Evolutionary conservation across 1,139 yeast genomes (phyloP), one percentile per base, ranked within the genome.

Genomic region (Sugiyamaella neomexicana): DNA sequence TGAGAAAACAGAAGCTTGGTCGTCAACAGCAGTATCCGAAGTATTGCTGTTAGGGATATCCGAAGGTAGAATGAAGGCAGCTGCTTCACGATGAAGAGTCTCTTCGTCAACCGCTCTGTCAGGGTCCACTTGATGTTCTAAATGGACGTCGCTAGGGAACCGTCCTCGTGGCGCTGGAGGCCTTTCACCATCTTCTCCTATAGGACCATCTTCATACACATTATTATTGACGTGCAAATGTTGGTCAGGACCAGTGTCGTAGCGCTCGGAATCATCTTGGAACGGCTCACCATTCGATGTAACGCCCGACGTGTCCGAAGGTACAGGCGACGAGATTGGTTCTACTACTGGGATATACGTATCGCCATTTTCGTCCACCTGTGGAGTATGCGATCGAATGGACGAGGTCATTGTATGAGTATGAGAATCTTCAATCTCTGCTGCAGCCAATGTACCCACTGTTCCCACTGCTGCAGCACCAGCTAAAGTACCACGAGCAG

Each of bases 261-360:
- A 27, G 5, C 44, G 32, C 12, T 38, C 44, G 5, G 44, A 37
- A 12, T 52, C 56, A 5, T 55, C 60, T 34, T 56, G 60, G 55
- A 58, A 67, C 1, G 69, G 70, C 56, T 67, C 69, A 5, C 68
- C 69, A 39, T 59, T 63, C 12, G 68, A 64, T 1, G 69, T 65
- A 15, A 64, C 70, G 3, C 56, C 69, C 12, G 69, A 66, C 1
- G 68, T 65, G 39, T 65, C 68, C 5, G 68, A 63, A 12, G 62
- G 60, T 6, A 59, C 64, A 17, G 66, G 68, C 5, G 66, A 60
- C 9, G 61, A 52, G 27, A 59, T 55, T 13, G 58, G 63, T 15
- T 49, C 56, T 29, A 41, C 55, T 12, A 60, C 59, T 15, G 52
- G 57, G 31, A 53, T 54, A 40, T 44, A 52, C 2, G 55, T 52